phyloP scores from a whole-genome alignment of 768 basidiomycete species.

The Boletus vinaceobasis region DNA sequence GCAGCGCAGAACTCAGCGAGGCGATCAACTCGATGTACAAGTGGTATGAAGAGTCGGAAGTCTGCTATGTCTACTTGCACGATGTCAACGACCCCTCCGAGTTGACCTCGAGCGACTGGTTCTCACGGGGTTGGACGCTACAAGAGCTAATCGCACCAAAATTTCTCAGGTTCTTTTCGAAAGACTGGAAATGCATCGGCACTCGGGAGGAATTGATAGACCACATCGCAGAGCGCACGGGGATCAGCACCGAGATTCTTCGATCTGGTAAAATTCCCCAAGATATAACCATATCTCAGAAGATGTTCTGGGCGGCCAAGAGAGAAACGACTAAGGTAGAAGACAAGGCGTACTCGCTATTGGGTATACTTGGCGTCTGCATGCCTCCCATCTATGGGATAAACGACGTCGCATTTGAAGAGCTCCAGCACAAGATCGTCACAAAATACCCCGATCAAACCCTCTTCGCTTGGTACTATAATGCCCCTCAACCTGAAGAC shows the following conservation, averaged over 20 bases:
- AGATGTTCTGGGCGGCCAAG: conserved; percentile 26
- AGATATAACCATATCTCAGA: conserved; percentile 21
- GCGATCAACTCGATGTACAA: conserved; percentile 34
- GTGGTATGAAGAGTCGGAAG: conserved; percentile 28
- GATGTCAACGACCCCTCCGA: conserved; percentile 18
- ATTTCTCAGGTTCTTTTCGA: conserved; percentile 23
- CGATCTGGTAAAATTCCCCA: not conserved
- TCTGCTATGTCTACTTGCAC: conserved; percentile 29
- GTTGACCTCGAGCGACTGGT: conserved; percentile 28
- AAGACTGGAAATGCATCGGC: conserved; percentile 24
- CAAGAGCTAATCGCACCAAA: conserved; percentile 31
- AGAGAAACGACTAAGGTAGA: conserved; percentile 25
- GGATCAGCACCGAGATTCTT: conserved; percentile 18
- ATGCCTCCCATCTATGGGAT: conserved; percentile 27
- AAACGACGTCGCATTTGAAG: conserved; percentile 21
- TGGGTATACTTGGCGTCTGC: conserved; percentile 24
- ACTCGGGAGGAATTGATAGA: conserved; percentile 12
- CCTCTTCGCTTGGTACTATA: conserved; percentile 27
- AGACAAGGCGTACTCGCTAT: conserved; percentile 30
- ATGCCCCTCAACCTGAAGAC: conserved; percentile 4
- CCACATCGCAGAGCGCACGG: conserved; percentile 12
- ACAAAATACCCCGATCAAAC: conserved; percentile 21
- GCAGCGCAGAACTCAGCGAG: conserved; percentile 26
- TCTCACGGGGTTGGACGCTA: conserved; percentile 31
- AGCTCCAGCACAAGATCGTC: conserved; percentile 25